phyloP scores from a whole-genome alignment of 2,329 filamentous ascomycete species.

The Monilinia polystroma region DNA sequence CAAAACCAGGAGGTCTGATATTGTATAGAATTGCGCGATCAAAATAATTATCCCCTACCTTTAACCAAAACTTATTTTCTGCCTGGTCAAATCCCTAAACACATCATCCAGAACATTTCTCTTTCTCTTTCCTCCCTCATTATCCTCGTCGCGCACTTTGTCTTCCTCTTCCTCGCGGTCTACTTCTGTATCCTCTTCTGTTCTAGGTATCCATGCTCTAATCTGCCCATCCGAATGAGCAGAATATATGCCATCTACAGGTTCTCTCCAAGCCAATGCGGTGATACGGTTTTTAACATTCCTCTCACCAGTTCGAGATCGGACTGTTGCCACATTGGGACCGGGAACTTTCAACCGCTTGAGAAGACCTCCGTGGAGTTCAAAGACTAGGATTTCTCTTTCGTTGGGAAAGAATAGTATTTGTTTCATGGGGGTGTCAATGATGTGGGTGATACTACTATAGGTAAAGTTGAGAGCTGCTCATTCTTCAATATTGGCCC shows the following conservation, averaged over 20 bases:
- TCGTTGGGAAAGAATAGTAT: conserved; percentile 80
- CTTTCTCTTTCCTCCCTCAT: conserved; percentile 63
- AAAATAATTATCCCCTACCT: neutral
- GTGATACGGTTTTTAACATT: conserved; percentile 68
- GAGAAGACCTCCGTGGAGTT: conserved; percentile 73
- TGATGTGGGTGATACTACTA: conserved; percentile 62
- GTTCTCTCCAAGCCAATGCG: conserved; percentile 68
- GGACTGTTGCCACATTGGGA: conserved; percentile 50
- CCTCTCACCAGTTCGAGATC: conserved; percentile 51
- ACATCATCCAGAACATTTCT: conserved; percentile 77
- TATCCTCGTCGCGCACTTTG: conserved; percentile 45
- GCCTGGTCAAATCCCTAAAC: conserved; percentile 72
- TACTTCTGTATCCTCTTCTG: conserved; percentile 52
- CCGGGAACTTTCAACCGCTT: conserved; percentile 68
- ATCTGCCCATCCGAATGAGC: conserved; percentile 84
- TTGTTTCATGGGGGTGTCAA: conserved; percentile 58
- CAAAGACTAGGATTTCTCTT: conserved; percentile 74
- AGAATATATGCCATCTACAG: conserved; percentile 71
- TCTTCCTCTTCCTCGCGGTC: conserved; percentile 46
- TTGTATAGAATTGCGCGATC: neutral
- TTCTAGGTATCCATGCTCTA: conserved; percentile 68
- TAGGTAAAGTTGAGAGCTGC: conserved; percentile 58
- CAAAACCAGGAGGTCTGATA: neutral
- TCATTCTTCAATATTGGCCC: conserved; percentile 77
- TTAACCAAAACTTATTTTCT: conserved; percentile 62